These are phyloP conservation scores for Ichthyophthirius multifiliis DNA, from an alignment of 169 alveolate species.

Conservation along the genomic window DNA sequence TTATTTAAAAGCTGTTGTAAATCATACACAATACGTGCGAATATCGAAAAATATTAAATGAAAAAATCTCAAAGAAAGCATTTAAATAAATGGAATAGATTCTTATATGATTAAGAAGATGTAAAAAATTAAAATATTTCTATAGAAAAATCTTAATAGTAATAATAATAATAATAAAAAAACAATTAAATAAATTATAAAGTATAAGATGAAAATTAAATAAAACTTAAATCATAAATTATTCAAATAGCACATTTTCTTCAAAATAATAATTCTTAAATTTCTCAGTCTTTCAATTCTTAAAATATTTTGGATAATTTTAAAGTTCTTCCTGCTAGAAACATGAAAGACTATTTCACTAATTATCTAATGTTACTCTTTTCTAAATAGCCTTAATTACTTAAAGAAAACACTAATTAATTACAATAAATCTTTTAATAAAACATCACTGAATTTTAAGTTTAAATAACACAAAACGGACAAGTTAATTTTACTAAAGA, in stretches of 20 bases:
- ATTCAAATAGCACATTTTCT: background rate
- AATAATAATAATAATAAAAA: background rate
- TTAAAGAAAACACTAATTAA: background rate
- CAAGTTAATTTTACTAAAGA: background rate
- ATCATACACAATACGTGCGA: conserved; percentile 60
- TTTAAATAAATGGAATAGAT: background rate
- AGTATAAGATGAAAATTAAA: background rate
- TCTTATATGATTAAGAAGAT: background rate
- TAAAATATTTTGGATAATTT: too few species aligned
- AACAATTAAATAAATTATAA: background rate
- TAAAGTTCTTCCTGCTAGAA: too few species aligned
- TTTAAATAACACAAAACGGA: background rate
- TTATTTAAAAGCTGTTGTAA: conserved; percentile 67
- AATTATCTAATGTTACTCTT: conserved; percentile 15
- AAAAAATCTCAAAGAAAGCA: conserved; percentile 63
- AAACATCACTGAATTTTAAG: background rate
- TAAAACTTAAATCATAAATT: background rate
- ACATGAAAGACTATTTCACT: conserved; percentile 11
- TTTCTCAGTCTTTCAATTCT: too few species aligned
- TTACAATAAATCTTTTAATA: background rate
- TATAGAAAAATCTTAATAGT: background rate
- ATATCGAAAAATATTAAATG: conserved; percentile 47
- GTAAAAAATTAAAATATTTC: background rate
- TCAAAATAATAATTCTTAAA: too few species aligned
- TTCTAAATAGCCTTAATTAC: background rate